Conservation (phyloP, 768 basidiomycete species). For the Chalciporus chontae region DNA sequence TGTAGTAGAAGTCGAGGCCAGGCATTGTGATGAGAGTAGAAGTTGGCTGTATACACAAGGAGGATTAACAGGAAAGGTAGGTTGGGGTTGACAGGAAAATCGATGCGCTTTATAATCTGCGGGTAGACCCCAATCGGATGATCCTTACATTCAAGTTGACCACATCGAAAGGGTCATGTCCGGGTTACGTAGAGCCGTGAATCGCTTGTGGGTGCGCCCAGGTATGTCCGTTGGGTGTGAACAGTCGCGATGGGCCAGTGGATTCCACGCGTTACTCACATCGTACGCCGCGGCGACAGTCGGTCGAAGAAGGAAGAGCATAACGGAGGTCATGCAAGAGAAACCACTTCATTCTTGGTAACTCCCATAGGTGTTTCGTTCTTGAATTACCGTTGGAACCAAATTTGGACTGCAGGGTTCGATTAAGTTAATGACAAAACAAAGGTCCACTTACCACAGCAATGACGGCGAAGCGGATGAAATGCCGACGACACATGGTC, state of each 20-base stretch:
- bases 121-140: conserved; percentile 9
- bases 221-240: conserved; percentile 4
- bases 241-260: not conserved
- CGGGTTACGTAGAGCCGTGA: conserved; percentile 21
- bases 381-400: conserved; percentile 4
- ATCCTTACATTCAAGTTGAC: conserved; percentile 10
- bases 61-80: conserved; percentile 12
- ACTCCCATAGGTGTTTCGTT: conserved; percentile 2
- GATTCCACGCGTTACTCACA: conserved; percentile 7
- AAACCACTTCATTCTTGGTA: conserved; percentile 3
- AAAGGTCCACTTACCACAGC: conserved; percentile 1
- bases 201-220: conserved; percentile 8
- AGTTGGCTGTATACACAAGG: conserved; percentile 21
- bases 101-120: conserved; percentile 21
- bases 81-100: not conserved
- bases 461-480: not conserved
- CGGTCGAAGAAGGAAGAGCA: conserved; percentile 11
- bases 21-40: conserved; percentile 25
- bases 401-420: conserved; percentile 12
- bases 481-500: no score
- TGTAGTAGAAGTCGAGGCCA: conserved; percentile 34
- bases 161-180: conserved; percentile 19
- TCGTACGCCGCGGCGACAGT: conserved; percentile 22
- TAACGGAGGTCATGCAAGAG: conserved; percentile 7
- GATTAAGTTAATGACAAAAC: not conserved